phyloP scores from a whole-genome alignment of 2,329 filamentous ascomycete genomes.

The Penicillium fuscoglaucum region DNA sequence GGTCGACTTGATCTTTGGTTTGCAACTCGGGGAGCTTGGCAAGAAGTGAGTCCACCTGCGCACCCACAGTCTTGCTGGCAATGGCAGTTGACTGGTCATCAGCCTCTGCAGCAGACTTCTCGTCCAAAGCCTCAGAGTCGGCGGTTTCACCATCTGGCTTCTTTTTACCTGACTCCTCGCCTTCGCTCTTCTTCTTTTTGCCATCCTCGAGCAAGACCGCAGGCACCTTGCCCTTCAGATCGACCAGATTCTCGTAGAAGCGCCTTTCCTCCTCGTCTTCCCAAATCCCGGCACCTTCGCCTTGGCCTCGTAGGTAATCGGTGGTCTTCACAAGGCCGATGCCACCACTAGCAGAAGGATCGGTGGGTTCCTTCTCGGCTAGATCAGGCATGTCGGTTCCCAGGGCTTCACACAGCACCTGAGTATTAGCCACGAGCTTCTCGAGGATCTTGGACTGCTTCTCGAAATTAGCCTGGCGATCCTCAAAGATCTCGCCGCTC shows the following conservation, averaged over 20 bases:
- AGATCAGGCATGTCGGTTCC: slow-evolving; percentile 92
- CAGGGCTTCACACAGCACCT: slow-evolving; percentile 83
- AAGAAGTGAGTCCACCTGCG: slow-evolving; percentile 89
- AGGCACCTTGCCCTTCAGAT: slow-evolving; percentile 93
- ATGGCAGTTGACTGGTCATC: slow-evolving; percentile 93
- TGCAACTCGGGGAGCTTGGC: slow-evolving; percentile 86
- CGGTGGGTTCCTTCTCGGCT: slow-evolving; percentile 74
- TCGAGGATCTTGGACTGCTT: slow-evolving; percentile 91
- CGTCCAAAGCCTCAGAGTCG: slow-evolving; percentile 42
- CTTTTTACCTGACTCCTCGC: slow-evolving; percentile 79
- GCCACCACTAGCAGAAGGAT: slow-evolving; percentile 66
- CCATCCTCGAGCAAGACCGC: slow-evolving; percentile 88
- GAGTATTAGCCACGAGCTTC: slow-evolving; percentile 83
- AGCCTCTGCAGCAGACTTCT: slow-evolving; percentile 55
- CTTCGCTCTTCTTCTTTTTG: slow-evolving; percentile 87
- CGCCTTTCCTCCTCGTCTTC: slow-evolving; percentile 96
- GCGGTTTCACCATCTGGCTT: slow-evolving; percentile 57
- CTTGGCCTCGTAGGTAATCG: slow-evolving; percentile 86
- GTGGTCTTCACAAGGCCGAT: slow-evolving; percentile 94
- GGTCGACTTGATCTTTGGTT: slow-evolving; percentile 86
- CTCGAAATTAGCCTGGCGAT: slow-evolving; percentile 93
- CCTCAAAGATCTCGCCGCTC: slow-evolving; percentile 96
- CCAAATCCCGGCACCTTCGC: slow-evolving; percentile 93
- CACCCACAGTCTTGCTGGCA: slow-evolving; percentile 94
- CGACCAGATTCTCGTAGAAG: slow-evolving; percentile 96